Evolutionary conservation across 2,329 filamentous ascomycete species (phyloP), one percentile per base, ranked within the genome.

Genomic region (Aspergillus terreus): DNA sequence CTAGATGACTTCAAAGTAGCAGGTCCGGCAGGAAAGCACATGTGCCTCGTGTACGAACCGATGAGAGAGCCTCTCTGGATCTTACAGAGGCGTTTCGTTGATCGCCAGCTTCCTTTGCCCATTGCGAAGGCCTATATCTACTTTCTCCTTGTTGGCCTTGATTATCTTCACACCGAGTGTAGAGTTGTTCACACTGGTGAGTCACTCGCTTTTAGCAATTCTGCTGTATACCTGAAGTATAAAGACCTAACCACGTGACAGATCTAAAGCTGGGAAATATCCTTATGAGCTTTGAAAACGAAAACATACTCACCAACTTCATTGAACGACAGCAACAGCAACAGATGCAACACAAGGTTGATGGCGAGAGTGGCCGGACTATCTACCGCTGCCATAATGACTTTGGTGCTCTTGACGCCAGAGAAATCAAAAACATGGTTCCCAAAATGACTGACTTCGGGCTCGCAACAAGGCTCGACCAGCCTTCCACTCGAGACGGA

Each of bases 221-320:
- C 19, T 19, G 19, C 19, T 19, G 17, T 19, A 19, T 19, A 19
- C 19, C 19, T 19, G 19, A 19, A 19, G 4, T 19, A 19, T 4
- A 19, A 19, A 19, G 19, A 19, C 19, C 19, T 19, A 19, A 19
- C 19, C 19, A 19, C 19, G 2, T 19, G 19, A 19, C 19, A 64
- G 72, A 76, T 58, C 61, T 75, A 30, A 76, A 76, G 49, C 62
- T 71, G 0, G 66, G 66, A 32, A 76, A 76, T 53, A 71, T 75
- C 21, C 58, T 75, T 17, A 60, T 71, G 51, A 58, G 50, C 3
- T 63, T 71, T 12, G 63, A 68, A 36, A 56, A 63, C 32, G 50
- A 49, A 30, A 51, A 44, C 14, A 47, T 58, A 12, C 47, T 61
- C n/a, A 12, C 47, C 32, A 33, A 47, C 1, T 63, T 63, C n/a